Evolutionary conservation across 2,329 filamentous ascomycete genomes (phyloP).

Genomic region (Beauveria medogensis): DNA sequence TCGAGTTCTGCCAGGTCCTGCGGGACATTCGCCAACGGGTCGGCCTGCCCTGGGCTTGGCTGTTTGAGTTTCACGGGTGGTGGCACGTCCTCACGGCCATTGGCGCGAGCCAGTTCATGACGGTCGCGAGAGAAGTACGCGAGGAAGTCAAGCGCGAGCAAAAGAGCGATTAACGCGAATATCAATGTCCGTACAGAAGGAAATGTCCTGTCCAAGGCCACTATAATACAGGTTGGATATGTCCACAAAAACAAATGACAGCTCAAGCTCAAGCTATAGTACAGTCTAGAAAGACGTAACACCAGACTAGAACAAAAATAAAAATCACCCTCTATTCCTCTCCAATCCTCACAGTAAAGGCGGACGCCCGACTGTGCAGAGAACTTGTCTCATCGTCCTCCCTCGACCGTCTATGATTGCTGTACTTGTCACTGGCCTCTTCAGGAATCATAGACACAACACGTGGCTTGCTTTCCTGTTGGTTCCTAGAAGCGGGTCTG

Average conservation of each 20-base stretch:
- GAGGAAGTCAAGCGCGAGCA: slow-evolving; percentile 17
- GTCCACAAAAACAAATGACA: neutral
- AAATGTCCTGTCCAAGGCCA: neutral
- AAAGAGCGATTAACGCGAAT: neutral
- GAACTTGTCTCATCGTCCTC: slow-evolving; percentile 13
- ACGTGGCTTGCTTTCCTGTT: slow-evolving; percentile 3
- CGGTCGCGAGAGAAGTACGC: slow-evolving; percentile 21
- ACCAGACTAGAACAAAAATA: neutral
- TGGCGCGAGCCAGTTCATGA: slow-evolving; percentile 37
- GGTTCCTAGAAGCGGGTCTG: neutral
- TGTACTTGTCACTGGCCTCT: neutral
- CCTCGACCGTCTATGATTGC: neutral
- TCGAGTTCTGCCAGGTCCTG: slow-evolving; percentile 41
- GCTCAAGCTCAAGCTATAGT: slow-evolving; percentile 1
- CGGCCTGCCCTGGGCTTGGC: slow-evolving; percentile 46
- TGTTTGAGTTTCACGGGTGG: slow-evolving; percentile 55
- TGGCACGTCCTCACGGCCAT: slow-evolving; percentile 55
- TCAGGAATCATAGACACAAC: slow-evolving; percentile 14
- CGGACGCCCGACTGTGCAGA: slow-evolving; percentile 13
- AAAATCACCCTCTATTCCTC: neutral
- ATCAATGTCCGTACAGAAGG: neutral
- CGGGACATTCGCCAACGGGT: slow-evolving; percentile 34
- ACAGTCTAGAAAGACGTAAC: neutral
- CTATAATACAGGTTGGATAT: slow-evolving; percentile 3
- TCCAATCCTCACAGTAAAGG: slow-evolving; percentile 14